Evolutionary conservation across 257 asterid species (phyloP).

Genomic region (Eustoma russellianum): DNA sequence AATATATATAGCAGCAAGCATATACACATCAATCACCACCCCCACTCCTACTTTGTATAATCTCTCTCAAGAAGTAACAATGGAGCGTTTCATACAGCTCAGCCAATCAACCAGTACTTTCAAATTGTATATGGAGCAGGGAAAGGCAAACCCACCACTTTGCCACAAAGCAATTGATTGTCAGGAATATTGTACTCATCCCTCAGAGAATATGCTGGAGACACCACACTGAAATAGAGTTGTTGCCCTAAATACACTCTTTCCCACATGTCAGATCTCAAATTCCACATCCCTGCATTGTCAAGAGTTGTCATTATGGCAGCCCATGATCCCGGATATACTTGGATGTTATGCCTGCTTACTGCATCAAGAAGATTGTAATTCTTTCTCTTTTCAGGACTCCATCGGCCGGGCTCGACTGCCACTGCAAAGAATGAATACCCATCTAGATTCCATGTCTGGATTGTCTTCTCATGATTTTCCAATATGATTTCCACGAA

Average conservation of each 20-base stretch:
- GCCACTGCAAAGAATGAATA: slow-evolving; percentile 41
- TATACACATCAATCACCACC: no score
- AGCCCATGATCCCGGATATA: slow-evolving; percentile 51
- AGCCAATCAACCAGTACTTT: neutral
- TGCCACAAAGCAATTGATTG: slow-evolving; percentile 33
- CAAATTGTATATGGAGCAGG: slow-evolving; percentile 22
- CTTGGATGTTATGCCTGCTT: slow-evolving; percentile 42
- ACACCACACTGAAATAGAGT: slow-evolving; percentile 33
- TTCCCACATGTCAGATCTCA: slow-evolving; percentile 45
- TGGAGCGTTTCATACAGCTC: no score
- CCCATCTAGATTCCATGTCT: slow-evolving; percentile 39
- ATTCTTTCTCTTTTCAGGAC: slow-evolving; percentile 41
- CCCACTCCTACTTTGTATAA: no score
- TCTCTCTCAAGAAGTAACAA: no score
- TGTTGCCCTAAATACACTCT: slow-evolving; percentile 48
- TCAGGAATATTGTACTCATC: slow-evolving; percentile 45
- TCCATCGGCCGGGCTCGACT: slow-evolving; percentile 41
- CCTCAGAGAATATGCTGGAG: slow-evolving; percentile 35
- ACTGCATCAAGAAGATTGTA: slow-evolving; percentile 45
- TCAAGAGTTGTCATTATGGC: slow-evolving; percentile 46
- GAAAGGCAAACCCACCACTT: slow-evolving; percentile 26
- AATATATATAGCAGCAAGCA: no score
- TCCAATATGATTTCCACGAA: slow-evolving; percentile 48
- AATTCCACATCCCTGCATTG: slow-evolving; percentile 59
- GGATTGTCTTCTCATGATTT: slow-evolving; percentile 46